Conservation (phyloP, 257 asterid species). For the Paulownia fortunei region DNA sequence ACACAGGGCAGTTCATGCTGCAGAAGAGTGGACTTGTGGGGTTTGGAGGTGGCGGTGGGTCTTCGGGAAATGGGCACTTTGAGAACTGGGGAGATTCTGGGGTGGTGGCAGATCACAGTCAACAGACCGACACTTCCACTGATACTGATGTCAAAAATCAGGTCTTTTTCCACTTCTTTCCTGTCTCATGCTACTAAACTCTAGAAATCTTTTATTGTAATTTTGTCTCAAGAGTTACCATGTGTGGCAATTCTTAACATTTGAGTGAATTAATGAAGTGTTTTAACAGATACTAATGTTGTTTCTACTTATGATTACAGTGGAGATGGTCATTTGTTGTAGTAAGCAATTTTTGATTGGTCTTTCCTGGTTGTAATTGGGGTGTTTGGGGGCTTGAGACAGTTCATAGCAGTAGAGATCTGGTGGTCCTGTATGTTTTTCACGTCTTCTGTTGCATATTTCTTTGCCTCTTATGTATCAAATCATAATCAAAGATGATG, state of each 20-base stretch:
- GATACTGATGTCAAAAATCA: conserved; percentile 34
- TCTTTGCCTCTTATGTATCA: too few species aligned
- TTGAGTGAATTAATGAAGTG: not conserved
- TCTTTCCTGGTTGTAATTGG: too few species aligned
- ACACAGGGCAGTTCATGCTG: conserved; percentile 42
- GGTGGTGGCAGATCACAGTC: conserved; percentile 35
- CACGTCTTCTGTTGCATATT: too few species aligned
- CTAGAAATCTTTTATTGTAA: too few species aligned
- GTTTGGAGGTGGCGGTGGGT: conserved; percentile 27
- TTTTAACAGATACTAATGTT: not conserved
- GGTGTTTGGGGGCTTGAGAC: too few species aligned
- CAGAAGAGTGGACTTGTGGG: conserved; percentile 36
- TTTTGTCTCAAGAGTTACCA: not conserved
- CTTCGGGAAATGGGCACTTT: conserved; percentile 48
- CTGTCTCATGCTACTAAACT: too few species aligned
- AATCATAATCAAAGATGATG: too few species aligned
- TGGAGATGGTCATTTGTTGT: too few species aligned
- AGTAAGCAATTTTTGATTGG: too few species aligned
- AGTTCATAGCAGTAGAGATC: too few species aligned
- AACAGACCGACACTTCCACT: conserved; percentile 36
- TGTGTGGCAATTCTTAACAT: not conserved
- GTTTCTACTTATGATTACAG: too few species aligned
- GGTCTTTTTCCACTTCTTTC: conserved; percentile 7
- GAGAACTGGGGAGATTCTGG: conserved; percentile 35
- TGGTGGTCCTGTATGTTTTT: too few species aligned